Evolutionary conservation across 164 flowering plant genomes (phyloP).

Genomic region (Magnolia kwangsiensis): DNA sequence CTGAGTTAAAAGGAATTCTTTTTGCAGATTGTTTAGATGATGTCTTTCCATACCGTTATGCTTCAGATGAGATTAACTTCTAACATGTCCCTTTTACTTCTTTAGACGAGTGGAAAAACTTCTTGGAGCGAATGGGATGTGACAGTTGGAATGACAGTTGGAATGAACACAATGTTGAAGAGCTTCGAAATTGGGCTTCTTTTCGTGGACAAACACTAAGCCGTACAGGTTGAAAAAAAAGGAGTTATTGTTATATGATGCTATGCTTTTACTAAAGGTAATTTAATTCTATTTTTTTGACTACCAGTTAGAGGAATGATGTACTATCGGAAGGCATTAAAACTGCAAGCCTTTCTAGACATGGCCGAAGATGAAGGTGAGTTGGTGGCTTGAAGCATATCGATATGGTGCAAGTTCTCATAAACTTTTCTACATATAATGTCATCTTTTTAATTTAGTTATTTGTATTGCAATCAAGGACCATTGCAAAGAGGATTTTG

Average conservation of each 20-base stretch:
- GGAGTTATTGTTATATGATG: not conserved
- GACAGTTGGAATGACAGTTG: conserved; percentile 46
- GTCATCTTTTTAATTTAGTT: not conserved
- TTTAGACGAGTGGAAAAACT: conserved; percentile 89
- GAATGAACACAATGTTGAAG: conserved; percentile 38
- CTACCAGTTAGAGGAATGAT: conserved; percentile 92
- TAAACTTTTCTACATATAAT: not conserved
- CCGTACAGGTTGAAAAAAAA: conserved; percentile 57
- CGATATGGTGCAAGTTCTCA: not conserved
- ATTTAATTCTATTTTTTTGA: conserved; percentile 1
- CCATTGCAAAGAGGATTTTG: not conserved
- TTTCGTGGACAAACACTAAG: conserved; percentile 83
- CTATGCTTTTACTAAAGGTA: not conserved
- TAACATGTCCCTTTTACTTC: conserved; percentile 9
- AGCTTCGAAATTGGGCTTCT: conserved; percentile 83
- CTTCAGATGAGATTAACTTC: not conserved
- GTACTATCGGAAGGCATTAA: conserved; percentile 87
- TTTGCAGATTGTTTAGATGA: not conserved
- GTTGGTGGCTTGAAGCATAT: not conserved
- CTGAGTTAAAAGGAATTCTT: not conserved
- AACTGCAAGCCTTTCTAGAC: conserved; percentile 90
- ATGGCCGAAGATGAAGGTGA: conserved; percentile 78
- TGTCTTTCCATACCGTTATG: not conserved
- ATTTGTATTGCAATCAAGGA: no score
- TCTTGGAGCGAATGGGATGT: conserved; percentile 76